Percentiles rank a stretch among this genome's conserved stretches.
Conservation (phyloP, 129 eudicot genomes). For the Saussurea involucrata region DNA sequence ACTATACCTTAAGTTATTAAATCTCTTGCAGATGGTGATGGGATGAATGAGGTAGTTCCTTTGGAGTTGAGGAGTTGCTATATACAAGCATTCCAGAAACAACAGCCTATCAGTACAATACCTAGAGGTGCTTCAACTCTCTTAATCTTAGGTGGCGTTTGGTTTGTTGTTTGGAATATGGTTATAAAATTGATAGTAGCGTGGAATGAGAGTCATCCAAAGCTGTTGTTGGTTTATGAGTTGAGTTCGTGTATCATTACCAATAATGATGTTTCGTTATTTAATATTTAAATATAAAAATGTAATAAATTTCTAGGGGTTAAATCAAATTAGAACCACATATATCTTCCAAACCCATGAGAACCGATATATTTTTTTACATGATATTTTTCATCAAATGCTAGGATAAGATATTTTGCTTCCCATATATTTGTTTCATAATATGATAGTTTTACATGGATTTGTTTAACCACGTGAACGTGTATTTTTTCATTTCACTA, state of each 20-base stretch:
- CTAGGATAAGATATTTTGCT: too few species aligned
- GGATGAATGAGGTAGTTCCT: constrained; percentile 30
- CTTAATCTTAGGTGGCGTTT: neutral
- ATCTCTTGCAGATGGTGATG: constrained; percentile 37
- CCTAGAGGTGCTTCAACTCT: constrained; percentile 36
- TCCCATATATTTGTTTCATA: too few species aligned
- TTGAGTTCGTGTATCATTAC: neutral
- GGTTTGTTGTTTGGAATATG: neutral
- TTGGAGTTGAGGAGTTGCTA: constrained; percentile 20
- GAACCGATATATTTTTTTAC: too few species aligned
- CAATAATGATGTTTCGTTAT: neutral
- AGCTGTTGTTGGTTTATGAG: neutral
- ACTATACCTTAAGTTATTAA: neutral
- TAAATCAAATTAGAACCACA: too few species aligned
- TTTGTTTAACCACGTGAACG: too few species aligned
- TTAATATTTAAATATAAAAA: neutral
- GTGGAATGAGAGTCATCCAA: neutral
- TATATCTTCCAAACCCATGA: too few species aligned
- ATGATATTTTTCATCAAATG: too few species aligned
- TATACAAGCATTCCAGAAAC: constrained; percentile 34
- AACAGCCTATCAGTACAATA: constrained; percentile 23
- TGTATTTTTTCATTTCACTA: too few species aligned
- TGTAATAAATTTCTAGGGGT: neutral
- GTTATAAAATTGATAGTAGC: neutral
- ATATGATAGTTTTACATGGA: too few species aligned